Conservation (phyloP, 306 rosid species). For the Glycine soja region DNA sequence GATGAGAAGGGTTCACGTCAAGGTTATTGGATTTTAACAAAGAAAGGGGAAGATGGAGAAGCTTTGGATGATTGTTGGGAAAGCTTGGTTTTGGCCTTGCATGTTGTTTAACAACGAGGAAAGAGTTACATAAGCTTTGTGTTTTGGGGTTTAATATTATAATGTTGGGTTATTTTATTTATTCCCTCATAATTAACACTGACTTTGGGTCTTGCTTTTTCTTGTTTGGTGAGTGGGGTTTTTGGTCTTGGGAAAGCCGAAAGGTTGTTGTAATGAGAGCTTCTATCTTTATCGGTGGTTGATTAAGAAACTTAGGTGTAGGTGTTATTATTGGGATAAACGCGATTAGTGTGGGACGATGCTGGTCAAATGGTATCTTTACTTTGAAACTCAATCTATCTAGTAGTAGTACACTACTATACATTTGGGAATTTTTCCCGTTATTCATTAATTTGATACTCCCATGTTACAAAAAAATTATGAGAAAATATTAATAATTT, state of each 20-base stretch:
- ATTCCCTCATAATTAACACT: neutral
- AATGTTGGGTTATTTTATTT: too few species aligned
- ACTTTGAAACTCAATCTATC: neutral
- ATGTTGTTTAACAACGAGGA: neutral
- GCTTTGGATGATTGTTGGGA: slow-evolving; percentile 52
- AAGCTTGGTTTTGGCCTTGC: slow-evolving; percentile 20
- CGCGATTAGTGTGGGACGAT: neutral
- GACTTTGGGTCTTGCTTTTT: neutral
- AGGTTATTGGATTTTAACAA: slow-evolving; percentile 31
- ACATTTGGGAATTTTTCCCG: neutral
- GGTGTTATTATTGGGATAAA: slow-evolving; percentile 43
- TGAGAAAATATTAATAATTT: too few species aligned
- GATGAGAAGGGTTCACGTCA: neutral
- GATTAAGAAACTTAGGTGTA: slow-evolving; percentile 17
- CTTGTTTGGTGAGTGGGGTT: neutral
- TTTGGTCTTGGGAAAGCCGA: slow-evolving; percentile 38
- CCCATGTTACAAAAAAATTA: neutral
- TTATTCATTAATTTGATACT: neutral
- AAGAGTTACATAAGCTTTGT: slow-evolving; percentile 42
- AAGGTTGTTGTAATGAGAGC: slow-evolving; percentile 32
- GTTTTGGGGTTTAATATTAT: neutral
- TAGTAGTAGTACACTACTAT: too few species aligned
- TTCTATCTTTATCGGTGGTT: slow-evolving; percentile 32
- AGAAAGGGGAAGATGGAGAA: slow-evolving; percentile 20
- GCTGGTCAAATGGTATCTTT: neutral